Evolutionary conservation across 2,329 filamentous ascomycete genomes (phyloP), one percentile per base, ranked within the genome.

Genomic region (Aspergillus fumigatus): DNA sequence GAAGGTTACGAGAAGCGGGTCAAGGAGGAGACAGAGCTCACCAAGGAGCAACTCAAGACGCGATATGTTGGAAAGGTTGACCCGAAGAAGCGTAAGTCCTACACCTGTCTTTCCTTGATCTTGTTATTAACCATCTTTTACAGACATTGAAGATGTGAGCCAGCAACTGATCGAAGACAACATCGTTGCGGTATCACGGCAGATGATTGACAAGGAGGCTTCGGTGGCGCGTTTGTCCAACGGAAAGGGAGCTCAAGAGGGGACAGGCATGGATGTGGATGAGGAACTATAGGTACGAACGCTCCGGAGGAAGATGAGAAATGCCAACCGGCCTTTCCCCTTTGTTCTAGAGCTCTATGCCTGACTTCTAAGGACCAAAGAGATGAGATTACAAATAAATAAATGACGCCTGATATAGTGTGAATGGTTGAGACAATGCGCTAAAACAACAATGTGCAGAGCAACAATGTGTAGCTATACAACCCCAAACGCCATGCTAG

Each of bases 151-250:
- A 76, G 92, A 96, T 67, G 90, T 99, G 49, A 94, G 94, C 54
- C 92, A 97, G 77, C 88, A 95, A 73, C 84, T 97, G 63, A 97
- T 99, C 69, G 95, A 99, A 79, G 94, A 99, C 83, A 99, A 99
- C 77, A 99, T 99, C 63, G 94, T 99, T 11, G 90, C 92, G 3
- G 92, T 99, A n/a, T 95, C 92, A 63, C 84, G 93, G 73, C 94
- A 97, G 76, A 97, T 99, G 93, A 97, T 99, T 69, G 94, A 97
- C 80, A 97, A 97, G 80, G 94, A 99, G 76, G 94, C 94, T 3
- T 94, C 92, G 4, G 90, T 96, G 76, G 90, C 93, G 21, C 88
- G 76, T 82, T 88, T 58, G 71, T 74, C 75, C 55, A 74, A 62
- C 52, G 69, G 59, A 51, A 73, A 66, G 66, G 74, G 74, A 14